Evolutionary conservation across 495 filamentous ascomycete genomes (phyloP).

Genomic region (Penicillium paradoxum): DNA sequence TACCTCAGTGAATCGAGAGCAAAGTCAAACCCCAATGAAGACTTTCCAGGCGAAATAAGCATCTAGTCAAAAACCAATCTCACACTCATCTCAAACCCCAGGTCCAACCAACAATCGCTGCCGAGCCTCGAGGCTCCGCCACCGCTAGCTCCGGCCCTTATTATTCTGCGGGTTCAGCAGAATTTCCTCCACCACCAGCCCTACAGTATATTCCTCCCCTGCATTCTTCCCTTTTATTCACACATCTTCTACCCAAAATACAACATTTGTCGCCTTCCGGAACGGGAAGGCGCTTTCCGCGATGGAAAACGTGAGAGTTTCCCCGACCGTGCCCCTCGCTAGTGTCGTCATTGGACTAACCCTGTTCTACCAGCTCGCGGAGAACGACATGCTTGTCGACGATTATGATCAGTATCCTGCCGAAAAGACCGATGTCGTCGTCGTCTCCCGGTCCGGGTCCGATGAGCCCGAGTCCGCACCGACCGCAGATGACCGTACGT

Average conservation of each 20-base stretch:
- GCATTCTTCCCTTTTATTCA: conserved; percentile 7
- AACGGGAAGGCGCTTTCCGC: conserved; percentile 32
- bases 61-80: no score
- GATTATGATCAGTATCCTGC: conserved; percentile 64
- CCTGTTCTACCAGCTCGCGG: conserved; percentile 31
- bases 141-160: conserved; percentile 29
- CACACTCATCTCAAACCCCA: not conserved
- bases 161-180: conserved; percentile 23
- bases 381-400: conserved; percentile 66
- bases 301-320: conserved; percentile 45
- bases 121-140: conserved; percentile 28
- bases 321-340: conserved; percentile 21
- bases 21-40: no score
- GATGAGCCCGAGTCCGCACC: conserved; percentile 49
- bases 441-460: conserved; percentile 68
- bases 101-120: conserved; percentile 4
- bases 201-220: conserved; percentile 6
- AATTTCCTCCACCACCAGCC: conserved; percentile 24
- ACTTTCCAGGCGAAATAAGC: no score
- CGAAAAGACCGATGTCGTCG: conserved; percentile 79
- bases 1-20: not conserved
- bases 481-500: conserved; percentile 70
- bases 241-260: conserved; percentile 4
- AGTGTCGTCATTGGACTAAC: conserved; percentile 29
- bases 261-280: conserved; percentile 22